Base-by-base conservation (phyloP, 192 early-diverging fungal genomes). In the Mortierella hygrophila region DNA sequence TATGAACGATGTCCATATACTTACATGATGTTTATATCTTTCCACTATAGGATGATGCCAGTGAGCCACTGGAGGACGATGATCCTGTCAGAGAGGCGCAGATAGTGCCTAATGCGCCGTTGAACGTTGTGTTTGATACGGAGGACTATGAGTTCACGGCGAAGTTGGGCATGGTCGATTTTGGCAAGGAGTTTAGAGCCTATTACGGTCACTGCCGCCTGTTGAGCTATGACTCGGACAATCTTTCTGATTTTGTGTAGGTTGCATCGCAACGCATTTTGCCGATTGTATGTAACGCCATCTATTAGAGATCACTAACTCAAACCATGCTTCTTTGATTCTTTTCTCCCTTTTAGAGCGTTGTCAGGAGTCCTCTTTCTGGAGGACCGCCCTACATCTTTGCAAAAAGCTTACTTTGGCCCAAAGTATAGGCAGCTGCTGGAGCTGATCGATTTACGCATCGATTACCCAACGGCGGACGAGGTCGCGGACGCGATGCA, bases 151-250 rank as follows among this genome's bases (percentile, higher is more conserved):
- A 65, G 13, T 65, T 65, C 23, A 65, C n/a, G 9, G 63, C 63
- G 8, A 65, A 65, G 29, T 65, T 65, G n/a, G 63, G 63, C 63
- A 26, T 32, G n/a, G 29, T 65, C 9, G 29, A 65, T 32, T 2
- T 65, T 65, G 63, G 63, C 63, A 65, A 32, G 9, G 29, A 65
- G 63, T 65, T 65, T n/a, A 65, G 18, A 65, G 23, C 63, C n/a
- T 65, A 65, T 18, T 65, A 65, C 63, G 63, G 32, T 4, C 63
- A 65, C 9, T 65, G 23, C 63, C 63, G 20, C 4, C 63, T 18
- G 2, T 65, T 65, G 63, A n/a, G n/a, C 1, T 65, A 65, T 65
- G 63, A 65, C 21, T n/a, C 63, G 0, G 63, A 65, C 0, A 65
- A 65, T 65, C 63, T 65, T 32, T 5, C 63, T 4, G 63, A 65